Percentiles rank a stretch among this genome's conserved stretches.
Evolutionary conservation across 2,329 filamentous ascomycete genomes (phyloP).

Genomic region (Pseudopithomyces maydicus): DNA sequence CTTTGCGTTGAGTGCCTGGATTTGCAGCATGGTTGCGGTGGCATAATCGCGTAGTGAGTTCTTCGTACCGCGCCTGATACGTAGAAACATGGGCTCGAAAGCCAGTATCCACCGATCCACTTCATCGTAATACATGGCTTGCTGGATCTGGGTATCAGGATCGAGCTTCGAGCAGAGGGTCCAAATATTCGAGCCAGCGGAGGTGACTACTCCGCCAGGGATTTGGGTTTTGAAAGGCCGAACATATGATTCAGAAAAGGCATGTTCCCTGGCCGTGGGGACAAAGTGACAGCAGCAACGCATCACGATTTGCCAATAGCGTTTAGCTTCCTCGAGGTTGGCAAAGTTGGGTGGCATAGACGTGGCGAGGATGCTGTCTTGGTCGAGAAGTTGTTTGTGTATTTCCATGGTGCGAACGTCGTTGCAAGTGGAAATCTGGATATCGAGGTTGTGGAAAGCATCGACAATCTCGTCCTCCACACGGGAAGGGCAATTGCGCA

Average conservation of each 20-base stretch:
- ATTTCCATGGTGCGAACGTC: constrained; percentile 5
- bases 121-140: constrained; percentile 5
- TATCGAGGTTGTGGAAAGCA: constrained; percentile 18
- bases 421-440: constrained; percentile 13
- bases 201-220: constrained; percentile 9
- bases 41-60: constrained; percentile 7
- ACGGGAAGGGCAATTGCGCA: neutral
- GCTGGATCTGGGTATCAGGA: neutral
- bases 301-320: constrained; percentile 16
- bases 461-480: constrained; percentile 20
- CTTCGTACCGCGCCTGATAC: constrained; percentile 1
- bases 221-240: constrained; percentile 4
- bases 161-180: constrained; percentile 10
- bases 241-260: neutral
- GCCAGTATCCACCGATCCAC: constrained; percentile 13
- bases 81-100: constrained; percentile 11
- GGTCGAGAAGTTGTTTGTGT: constrained; percentile 8
- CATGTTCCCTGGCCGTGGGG: constrained; percentile 13
- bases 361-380: constrained; percentile 5
- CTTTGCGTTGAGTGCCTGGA: constrained; percentile 14
- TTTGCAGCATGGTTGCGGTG: constrained; percentile 15
- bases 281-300: constrained; percentile 14
- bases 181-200: constrained; percentile 14
- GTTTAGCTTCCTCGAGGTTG: constrained; percentile 10
- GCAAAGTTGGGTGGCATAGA: constrained; percentile 11